A percentile compares a stretch with the other conserved stretches of the same genome.
Conservation (phyloP, 768 basidiomycete species). For the Pholiota conissans region DNA sequence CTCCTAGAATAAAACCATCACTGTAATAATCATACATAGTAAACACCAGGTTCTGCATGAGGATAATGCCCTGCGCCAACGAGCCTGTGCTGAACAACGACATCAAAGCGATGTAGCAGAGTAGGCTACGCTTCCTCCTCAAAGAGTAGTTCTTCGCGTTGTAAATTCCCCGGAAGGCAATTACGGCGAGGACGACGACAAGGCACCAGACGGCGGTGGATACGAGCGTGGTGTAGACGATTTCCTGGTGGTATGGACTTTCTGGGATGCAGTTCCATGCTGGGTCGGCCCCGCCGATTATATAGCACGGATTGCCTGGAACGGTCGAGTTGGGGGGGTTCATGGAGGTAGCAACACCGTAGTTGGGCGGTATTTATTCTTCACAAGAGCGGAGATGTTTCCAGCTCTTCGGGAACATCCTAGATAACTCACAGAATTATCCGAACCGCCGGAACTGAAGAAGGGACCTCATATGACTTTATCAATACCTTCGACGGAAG, state of each 20-base stretch:
- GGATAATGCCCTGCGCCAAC: not conserved
- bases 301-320: not conserved
- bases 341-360: too few species aligned
- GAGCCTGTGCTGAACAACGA: not conserved
- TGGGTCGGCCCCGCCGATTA: not conserved
- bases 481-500: too few species aligned
- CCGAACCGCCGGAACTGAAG: too few species aligned
- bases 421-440: too few species aligned
- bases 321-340: not conserved
- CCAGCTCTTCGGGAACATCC: too few species aligned
- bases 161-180: not conserved
- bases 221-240: not conserved
- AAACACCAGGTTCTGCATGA: not conserved
- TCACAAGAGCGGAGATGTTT: too few species aligned
- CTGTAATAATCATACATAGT: not conserved
- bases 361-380: too few species aligned
- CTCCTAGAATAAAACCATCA: not conserved
- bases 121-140: not conserved
- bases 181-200: not conserved
- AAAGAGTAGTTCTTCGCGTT: not conserved
- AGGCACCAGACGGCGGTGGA: not conserved
- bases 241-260: not conserved
- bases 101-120: slow-evolving; percentile 13
- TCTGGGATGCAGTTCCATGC: not conserved
- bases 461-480: too few species aligned